These are phyloP conservation scores for Jasminum sambac DNA, from an alignment of 257 asterid species.

Conservation along the genomic window DNA sequence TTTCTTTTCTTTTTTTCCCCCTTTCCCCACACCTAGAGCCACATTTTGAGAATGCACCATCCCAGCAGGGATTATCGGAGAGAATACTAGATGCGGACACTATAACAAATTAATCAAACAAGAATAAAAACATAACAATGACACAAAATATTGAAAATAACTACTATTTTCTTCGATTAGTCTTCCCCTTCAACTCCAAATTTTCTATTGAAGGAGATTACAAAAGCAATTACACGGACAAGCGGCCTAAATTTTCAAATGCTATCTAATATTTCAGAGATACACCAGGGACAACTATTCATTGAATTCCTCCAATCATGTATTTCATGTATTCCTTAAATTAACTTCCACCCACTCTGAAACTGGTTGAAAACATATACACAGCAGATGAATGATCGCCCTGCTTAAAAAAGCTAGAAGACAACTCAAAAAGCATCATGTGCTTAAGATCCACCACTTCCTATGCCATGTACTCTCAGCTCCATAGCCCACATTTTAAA, in stretches of 20 bases:
- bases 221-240: neutral
- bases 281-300: neutral
- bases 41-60: too few species aligned
- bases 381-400: conserved; percentile 46
- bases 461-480: conserved; percentile 27
- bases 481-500: conserved; percentile 19
- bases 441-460: conserved; percentile 30
- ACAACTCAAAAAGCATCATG: conserved; percentile 36
- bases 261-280: neutral
- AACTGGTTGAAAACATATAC: conserved; percentile 39
- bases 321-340: conserved; percentile 38
- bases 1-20: too few species aligned
- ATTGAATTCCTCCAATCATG: neutral
- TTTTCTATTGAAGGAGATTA: neutral
- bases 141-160: neutral
- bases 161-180: neutral
- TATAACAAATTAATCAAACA: neutral
- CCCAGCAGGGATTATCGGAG: too few species aligned
- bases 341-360: conserved; percentile 37
- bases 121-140: neutral
- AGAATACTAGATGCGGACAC: too few species aligned
- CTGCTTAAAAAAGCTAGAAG: conserved; percentile 36
- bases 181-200: neutral
- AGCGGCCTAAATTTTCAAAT: neutral
- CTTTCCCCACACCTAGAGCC: too few species aligned